These are phyloP conservation scores for Barnettozyma populi DNA, from an alignment of 805 yeast species.

Conservation along the genomic window DNA sequence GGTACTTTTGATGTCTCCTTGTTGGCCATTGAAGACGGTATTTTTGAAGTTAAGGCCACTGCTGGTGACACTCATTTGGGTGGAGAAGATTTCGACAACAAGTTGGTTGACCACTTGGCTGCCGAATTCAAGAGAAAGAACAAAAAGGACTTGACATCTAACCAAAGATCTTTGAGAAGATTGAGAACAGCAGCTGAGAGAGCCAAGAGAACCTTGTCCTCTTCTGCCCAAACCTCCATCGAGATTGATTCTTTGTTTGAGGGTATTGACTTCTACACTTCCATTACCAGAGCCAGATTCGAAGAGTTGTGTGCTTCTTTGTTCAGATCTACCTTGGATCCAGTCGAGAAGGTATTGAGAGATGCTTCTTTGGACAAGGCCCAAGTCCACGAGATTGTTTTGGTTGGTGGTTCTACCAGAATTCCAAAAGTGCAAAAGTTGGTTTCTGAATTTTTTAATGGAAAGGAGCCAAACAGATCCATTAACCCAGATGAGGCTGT, in stretches of 20 bases:
- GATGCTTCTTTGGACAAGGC: slow-evolving; percentile 90
- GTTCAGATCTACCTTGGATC: slow-evolving; percentile 90
- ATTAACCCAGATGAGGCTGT: slow-evolving; percentile 99
- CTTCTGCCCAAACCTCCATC: slow-evolving; percentile 90
- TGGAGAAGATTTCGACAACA: slow-evolving; percentile 85
- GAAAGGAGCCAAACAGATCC: slow-evolving; percentile 94
- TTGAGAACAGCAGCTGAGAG: slow-evolving; percentile 97
- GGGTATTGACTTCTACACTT: slow-evolving; percentile 95
- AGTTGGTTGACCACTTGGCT: slow-evolving; percentile 87
- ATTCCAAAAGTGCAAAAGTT: slow-evolving; percentile 95
- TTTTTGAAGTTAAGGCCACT: slow-evolving; percentile 91
- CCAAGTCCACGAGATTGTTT: slow-evolving; percentile 83
- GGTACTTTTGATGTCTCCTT: slow-evolving; percentile 59
- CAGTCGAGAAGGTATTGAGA: slow-evolving; percentile 90
- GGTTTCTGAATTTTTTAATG: slow-evolving; percentile 94
- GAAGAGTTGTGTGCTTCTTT: slow-evolving; percentile 93
- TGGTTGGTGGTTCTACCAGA: slow-evolving; percentile 98
- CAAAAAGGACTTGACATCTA: slow-evolving; percentile 84
- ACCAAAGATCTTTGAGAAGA: slow-evolving; percentile 97
- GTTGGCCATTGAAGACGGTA: slow-evolving; percentile 89
- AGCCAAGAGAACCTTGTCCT: slow-evolving; percentile 96
- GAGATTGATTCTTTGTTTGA: slow-evolving; percentile 93
- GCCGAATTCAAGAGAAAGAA: slow-evolving; percentile 95
- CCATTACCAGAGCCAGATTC: slow-evolving; percentile 94
- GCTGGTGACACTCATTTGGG: slow-evolving; percentile 26